Evolutionary conservation across 2,329 filamentous ascomycete genomes (phyloP), one percentile per base, ranked within the genome.

Genomic region (Bipolaris victoriae): DNA sequence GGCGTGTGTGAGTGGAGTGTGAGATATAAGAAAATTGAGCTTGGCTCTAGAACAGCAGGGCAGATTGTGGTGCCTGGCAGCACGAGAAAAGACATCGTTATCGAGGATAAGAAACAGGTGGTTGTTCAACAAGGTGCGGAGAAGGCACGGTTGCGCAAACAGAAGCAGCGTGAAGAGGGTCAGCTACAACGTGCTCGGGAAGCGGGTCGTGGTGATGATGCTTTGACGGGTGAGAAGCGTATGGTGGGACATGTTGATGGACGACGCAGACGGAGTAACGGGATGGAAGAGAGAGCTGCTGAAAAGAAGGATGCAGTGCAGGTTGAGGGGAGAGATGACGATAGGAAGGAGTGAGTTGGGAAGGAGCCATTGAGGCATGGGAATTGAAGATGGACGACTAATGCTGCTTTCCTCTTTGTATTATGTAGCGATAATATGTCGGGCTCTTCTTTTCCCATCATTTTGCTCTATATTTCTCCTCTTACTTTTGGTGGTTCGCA

Each of bases 21-120:
- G 16, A 57, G 57, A 2, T 73, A 73, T 53, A 73, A 73, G 51
- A 70, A 71, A 29, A 46, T 70, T 5, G 59, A 67, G 22, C 37
- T 63, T n/a, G 64, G 65, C 3, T n/a, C 4, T 1, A 49, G 45
- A 15, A 13, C 33, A 0, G 6, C 48, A 13, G 50, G 39, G 3
- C 49, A 60, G n/a, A 52, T 61, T 36, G 53, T 67, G 13, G 50
- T 56, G 24, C 59, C 61, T 5, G 58, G 63, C 1, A 49, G 39
- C 1, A 53, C 47, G 9, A 55, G 53, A 7, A 50, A 43, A 7
- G 55, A 59, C 5, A 50, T 60, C 7, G 39, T 60, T 9, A 45
- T 51, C 3, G 50, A 61, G 9, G 53, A 60, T 24, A 60, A 37
- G 43, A 52, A 37, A 35, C 51, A 45, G 6, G 24, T 24, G n/a